Evolutionary conservation across 441 rosid species (phyloP).

Genomic region (Hura crepitans): DNA sequence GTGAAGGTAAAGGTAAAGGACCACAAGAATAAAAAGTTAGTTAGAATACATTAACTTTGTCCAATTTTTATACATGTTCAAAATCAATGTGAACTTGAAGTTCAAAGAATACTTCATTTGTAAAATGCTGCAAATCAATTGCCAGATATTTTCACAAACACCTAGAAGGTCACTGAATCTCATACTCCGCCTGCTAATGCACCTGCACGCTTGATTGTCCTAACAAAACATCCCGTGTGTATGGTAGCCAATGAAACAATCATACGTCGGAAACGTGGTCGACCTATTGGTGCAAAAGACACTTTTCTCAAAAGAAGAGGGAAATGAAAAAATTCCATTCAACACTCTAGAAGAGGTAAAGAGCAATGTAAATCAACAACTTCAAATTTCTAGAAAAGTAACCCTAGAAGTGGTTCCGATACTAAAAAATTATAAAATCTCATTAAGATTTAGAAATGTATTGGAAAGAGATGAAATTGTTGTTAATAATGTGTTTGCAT

Average conservation of each 20-base stretch:
- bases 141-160: no score
- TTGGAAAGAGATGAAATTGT: neutral
- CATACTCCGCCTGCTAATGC: no score
- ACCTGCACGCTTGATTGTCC: no score
- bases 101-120: neutral
- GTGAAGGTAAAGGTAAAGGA: no score
- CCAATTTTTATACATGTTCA: neutral
- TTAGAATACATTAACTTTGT: neutral
- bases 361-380: no score
- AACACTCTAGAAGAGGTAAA: no score
- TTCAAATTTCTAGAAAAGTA: neutral
- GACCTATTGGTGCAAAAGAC: neutral
- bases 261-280: neutral
- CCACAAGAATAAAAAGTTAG: neutral
- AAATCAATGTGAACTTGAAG: constrained; percentile 12
- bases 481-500: neutral
- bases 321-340: neutral
- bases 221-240: no score
- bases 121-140: no score
- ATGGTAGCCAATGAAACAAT: no score
- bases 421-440: constrained; percentile 1
- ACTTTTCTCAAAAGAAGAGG: neutral
- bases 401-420: neutral
- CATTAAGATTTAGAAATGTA: neutral
- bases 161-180: no score